Conservation (phyloP, 2,329 filamentous ascomycete genomes). For the Nothopassalora personata region DNA sequence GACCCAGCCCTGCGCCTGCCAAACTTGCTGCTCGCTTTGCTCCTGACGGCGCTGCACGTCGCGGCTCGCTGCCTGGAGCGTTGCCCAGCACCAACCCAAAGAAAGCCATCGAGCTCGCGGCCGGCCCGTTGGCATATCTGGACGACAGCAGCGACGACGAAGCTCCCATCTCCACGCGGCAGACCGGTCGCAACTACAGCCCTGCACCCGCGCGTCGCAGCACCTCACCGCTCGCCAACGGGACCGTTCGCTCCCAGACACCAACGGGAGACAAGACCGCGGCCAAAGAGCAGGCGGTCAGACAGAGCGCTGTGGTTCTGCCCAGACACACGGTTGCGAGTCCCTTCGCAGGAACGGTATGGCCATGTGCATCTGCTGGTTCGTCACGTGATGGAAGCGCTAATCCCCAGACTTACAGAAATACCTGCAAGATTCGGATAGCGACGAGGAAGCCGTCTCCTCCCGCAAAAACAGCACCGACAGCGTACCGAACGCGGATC, state of each 20-base stretch:
- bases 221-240: conserved; percentile 12
- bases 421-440: conserved; percentile 32
- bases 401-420: conserved; percentile 24
- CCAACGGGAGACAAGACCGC: conserved; percentile 21
- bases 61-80: conserved; percentile 19
- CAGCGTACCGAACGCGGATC: conserved; percentile 6
- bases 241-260: conserved; percentile 20
- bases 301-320: conserved; percentile 14
- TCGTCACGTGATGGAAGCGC: conserved; percentile 17
- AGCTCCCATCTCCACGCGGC: conserved; percentile 7
- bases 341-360: conserved; percentile 31
- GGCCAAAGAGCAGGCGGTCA: conserved; percentile 11
- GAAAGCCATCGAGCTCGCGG: conserved; percentile 25
- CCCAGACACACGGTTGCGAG: conserved; percentile 31
- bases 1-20: conserved; percentile 27
- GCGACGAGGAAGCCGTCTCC: conserved; percentile 28
- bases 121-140: conserved; percentile 29
- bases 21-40: conserved; percentile 18
- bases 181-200: conserved; percentile 22
- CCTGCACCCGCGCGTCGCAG: conserved; percentile 26
- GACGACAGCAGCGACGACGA: conserved; percentile 32
- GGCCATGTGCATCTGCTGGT: background rate
- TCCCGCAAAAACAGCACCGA: conserved; percentile 28
- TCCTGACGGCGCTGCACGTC: conserved; percentile 18
- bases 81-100: conserved; percentile 8